phyloP scores from a whole-genome alignment of 2,329 filamentous ascomycete genomes.

The Colletotrichum paranaense region DNA sequence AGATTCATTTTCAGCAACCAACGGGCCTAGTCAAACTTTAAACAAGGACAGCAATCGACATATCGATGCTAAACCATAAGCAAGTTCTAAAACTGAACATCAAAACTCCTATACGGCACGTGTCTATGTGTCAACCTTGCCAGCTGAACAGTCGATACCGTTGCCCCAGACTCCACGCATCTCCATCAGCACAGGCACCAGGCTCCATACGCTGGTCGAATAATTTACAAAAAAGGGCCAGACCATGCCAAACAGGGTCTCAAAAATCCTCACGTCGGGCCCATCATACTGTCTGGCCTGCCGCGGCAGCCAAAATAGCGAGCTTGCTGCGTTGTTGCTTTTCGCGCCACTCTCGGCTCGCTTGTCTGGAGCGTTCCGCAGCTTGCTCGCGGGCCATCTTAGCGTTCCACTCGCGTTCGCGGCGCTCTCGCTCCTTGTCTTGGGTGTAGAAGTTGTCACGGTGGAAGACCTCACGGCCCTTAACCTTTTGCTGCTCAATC shows the following conservation, averaged over 20 bases:
- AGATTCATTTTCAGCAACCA: background rate
- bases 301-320: constrained; percentile 13
- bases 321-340: constrained; percentile 60
- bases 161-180: constrained; percentile 6
- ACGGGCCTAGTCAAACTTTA: background rate
- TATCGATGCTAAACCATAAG: background rate
- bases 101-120: background rate
- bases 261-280: too few relatives aligned
- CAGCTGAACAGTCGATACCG: background rate
- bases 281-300: constrained; percentile 5
- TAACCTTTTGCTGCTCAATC: constrained; percentile 60
- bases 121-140: background rate
- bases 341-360: constrained; percentile 72
- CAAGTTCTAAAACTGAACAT: background rate
- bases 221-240: constrained; percentile 5
- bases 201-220: background rate
- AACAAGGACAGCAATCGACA: background rate
- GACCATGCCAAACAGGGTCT: background rate
- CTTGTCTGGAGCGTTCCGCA: constrained; percentile 68
- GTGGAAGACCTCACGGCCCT: constrained; percentile 65
- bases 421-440: constrained; percentile 63
- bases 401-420: constrained; percentile 64
- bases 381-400: constrained; percentile 69
- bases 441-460: constrained; percentile 61
- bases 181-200: background rate